phyloP scores from a whole-genome alignment of 192 early-diverging fungal genomes.

The Chytriomyces sp. region DNA sequence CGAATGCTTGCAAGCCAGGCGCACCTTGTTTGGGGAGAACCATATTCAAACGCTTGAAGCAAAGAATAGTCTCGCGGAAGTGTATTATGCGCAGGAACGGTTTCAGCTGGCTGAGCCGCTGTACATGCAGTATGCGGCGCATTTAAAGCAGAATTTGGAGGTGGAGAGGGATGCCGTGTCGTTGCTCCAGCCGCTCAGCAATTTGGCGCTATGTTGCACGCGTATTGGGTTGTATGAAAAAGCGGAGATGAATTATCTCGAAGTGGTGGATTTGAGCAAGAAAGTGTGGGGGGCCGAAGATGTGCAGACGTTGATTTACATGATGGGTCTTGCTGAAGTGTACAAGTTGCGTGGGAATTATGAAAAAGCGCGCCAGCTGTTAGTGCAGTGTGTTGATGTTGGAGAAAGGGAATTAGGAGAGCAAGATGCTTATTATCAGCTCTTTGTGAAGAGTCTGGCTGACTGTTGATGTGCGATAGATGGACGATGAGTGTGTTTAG shows the following conservation, averaged over 20 bases:
- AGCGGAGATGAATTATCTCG: not conserved
- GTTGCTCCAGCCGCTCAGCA: not conserved
- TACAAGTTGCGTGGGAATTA: not conserved
- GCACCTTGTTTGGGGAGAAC: not conserved
- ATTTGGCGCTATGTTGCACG: not conserved
- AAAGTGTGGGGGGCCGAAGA: not conserved
- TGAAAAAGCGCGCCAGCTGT: not conserved
- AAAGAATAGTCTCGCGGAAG: not conserved
- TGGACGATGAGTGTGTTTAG: too few relatives aligned
- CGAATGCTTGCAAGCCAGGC: not conserved
- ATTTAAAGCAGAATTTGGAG: not conserved
- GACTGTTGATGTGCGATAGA: not conserved
- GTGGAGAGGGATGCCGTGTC: not conserved
- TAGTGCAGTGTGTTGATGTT: not conserved
- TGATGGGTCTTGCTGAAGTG: slow-evolving; percentile 6
- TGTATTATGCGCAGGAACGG: not conserved
- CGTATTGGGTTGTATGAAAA: not conserved
- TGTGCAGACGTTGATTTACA: not conserved
- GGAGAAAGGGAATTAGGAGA: not conserved
- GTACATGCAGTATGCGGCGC: not conserved
- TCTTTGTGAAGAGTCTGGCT: not conserved
- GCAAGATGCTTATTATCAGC: not conserved
- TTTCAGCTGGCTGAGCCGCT: not conserved
- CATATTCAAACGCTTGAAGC: not conserved
- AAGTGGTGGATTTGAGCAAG: not conserved